Base-by-base conservation (phyloP, 2,329 filamentous ascomycete species). In the Geosmithia morbida region DNA sequence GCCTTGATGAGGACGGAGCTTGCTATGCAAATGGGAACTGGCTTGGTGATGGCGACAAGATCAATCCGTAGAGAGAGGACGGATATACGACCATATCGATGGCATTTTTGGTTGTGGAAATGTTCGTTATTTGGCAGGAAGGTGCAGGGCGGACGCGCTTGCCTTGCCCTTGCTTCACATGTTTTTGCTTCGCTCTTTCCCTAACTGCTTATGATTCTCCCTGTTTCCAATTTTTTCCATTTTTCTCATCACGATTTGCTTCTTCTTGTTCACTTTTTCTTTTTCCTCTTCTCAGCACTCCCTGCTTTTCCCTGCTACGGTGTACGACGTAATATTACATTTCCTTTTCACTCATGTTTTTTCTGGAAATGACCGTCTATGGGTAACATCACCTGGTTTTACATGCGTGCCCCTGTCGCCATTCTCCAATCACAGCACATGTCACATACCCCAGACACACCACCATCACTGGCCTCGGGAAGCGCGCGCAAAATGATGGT, bases 301-400 rank as follows among this genome's bases (percentile, higher is more conserved):
- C 33, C 33, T 37, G n/a, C n/a, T 37, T 37, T 37, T 37, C 14
- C 33, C 14, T 37, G 11, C 13, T 37, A 11, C 33, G 11, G 22
- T 26, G 22, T 26, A 26, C 33, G 11, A 37, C 14, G 33, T 13
- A 11, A 11, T 37, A 37, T 13, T 37, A 3, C n/a, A n/a, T n/a
- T 37, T 16, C 33, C 3, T 37, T 37, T 37, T 16, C 3, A 7
- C 7, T 61, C 48, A 45, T 68, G 61, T 0, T 69, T 51, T 47
- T 69, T 68, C 59, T 60, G 63, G 1, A 64, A 64, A 2, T 66
- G 66, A 3, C 54, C 41, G 10, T 66, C 59, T 48, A 70, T 68
- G 7, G 66, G 63, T 10, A 49, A 48, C 5, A 59, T 50, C 7
- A 55, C 56, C 0, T 51, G 53, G 2, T 55, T 53, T 60, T 62